A percentile compares a stretch with the other conserved stretches of the same genome.
Conservation (phyloP, 2,329 filamentous ascomycete genomes). For the Phaeosphaeriaceae sp. region DNA sequence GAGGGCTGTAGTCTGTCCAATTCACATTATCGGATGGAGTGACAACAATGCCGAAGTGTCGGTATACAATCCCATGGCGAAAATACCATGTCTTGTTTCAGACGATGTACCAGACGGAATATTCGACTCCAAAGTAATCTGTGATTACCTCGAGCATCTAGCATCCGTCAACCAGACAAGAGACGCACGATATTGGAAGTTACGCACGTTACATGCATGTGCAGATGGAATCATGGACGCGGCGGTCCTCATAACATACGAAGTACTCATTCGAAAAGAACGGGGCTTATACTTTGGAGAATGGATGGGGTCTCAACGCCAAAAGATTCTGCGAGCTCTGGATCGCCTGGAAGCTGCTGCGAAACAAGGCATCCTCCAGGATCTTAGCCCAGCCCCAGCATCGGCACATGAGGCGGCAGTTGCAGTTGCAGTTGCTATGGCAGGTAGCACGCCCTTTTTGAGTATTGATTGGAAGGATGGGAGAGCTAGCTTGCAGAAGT, state of each 20-base stretch:
- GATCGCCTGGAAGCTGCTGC: constrained; percentile 32
- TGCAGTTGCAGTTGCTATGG: constrained; percentile 21
- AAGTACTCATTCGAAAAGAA: constrained; percentile 33
- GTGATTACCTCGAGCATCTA: constrained; percentile 31
- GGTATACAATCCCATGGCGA: constrained; percentile 36
- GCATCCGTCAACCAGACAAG: constrained; percentile 14
- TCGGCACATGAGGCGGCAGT: constrained; percentile 33
- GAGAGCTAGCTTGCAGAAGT: constrained; percentile 26
- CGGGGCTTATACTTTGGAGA: constrained; percentile 29
- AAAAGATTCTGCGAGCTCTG: constrained; percentile 33
- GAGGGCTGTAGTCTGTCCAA: constrained; percentile 40
- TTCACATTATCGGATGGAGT: constrained; percentile 35
- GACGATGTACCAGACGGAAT: constrained; percentile 34
- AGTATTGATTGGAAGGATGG: constrained; percentile 25
- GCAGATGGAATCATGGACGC: constrained; percentile 43
- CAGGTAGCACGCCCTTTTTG: constrained; percentile 13
- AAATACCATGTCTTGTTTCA: constrained; percentile 37
- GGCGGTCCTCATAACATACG: constrained; percentile 33
- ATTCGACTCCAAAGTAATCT: constrained; percentile 38
- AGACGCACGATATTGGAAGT: constrained; percentile 26
- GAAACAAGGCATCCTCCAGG: constrained; percentile 15
- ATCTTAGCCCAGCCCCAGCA: constrained; percentile 11
- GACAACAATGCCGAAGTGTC: constrained; percentile 38
- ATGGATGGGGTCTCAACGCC: constrained; percentile 38
- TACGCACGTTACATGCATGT: constrained; percentile 31